Evolutionary conservation across 2,329 filamentous ascomycete genomes (phyloP), one percentile per base, ranked within the genome.

Genomic region (Aurifilum marmelostoma): DNA sequence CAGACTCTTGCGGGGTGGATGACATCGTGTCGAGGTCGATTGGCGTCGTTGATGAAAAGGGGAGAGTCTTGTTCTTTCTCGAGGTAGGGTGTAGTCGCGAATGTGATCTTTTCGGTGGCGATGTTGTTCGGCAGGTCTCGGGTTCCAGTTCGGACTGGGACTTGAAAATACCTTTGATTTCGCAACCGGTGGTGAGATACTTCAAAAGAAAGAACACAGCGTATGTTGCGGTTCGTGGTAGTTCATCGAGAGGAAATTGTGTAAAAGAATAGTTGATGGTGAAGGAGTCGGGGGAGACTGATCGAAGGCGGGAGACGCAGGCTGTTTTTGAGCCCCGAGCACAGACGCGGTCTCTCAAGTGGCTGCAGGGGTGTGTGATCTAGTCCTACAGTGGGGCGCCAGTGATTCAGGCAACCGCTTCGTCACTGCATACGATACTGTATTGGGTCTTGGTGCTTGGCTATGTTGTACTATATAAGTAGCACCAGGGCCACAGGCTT

Each of bases 1-100:
- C 77, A 60, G 81, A 85, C 37, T 86, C 85, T 71, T 85, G 82
- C 41, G 88, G 88, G 14, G 87, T 85, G 37, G 88, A 16, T 3
- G 59, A 84, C 88, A 90, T 90, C 64, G 71, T 65, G 66, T 61
- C 43, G 43, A n/a, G 43, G 8, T n/a, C 18, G 21, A 21, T 21
- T 47, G 43, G 43, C n/a, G 9, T 29, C 27, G 27, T 56, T 56
- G 14, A 18, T 29, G 4, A 14, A 14, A n/a, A 16, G 43, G 7
- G 21, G 8, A 34, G 18, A 39, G n/a, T 47, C 21, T 47, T n/a
- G 43, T 47, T 56, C 52, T 7, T 8, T 56, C 1, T 54, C 50
- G 50, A 54, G 12, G 7, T 1, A 16, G 63, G 58, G 43, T 63
- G 50, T 66, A 67, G 37, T 47, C 58, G 66, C 34, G 62, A 54